Conservation (phyloP, 257 asterid genomes). For the Solanum sitiens region DNA sequence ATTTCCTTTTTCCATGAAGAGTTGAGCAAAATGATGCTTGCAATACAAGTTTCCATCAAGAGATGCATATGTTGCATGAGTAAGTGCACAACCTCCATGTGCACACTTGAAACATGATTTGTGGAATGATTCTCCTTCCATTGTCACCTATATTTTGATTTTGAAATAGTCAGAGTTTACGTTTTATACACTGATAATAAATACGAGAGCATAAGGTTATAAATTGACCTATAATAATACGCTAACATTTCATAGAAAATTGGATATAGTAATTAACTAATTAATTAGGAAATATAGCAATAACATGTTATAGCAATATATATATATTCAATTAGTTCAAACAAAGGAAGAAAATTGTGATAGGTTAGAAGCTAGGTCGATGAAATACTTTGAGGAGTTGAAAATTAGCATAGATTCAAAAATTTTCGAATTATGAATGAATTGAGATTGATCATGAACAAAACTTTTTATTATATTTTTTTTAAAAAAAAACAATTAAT, state of each 20-base stretch:
- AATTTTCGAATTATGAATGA: too few relatives aligned
- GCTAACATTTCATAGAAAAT: not conserved
- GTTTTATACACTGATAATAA: not conserved
- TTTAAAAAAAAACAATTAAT: not conserved
- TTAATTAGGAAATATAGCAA: not conserved
- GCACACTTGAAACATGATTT: slow-evolving; percentile 45
- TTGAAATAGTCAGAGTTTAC: not conserved
- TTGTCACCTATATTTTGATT: slow-evolving; percentile 5
- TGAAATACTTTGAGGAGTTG: not conserved
- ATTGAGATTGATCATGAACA: not conserved
- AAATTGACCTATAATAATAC: not conserved
- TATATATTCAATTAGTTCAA: not conserved
- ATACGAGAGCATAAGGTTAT: too few relatives aligned
- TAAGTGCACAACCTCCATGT: slow-evolving; percentile 35
- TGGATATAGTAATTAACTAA: too few relatives aligned
- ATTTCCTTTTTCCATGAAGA: slow-evolving; percentile 42
- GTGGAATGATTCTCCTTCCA: slow-evolving; percentile 40
- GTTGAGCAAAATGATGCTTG: slow-evolving; percentile 39
- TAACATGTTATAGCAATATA: too few relatives aligned
- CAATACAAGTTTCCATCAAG: slow-evolving; percentile 36
- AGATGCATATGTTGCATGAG: slow-evolving; percentile 34
- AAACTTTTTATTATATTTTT: not conserved
- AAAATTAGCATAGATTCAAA: too few relatives aligned
- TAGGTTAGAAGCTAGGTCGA: not conserved
- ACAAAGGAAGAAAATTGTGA: not conserved